A percentile compares a stretch with the other conserved stretches of the same genome.
Evolutionary conservation across 305 asterid species (phyloP).

Genomic region (Fraxinus angustifolia): DNA sequence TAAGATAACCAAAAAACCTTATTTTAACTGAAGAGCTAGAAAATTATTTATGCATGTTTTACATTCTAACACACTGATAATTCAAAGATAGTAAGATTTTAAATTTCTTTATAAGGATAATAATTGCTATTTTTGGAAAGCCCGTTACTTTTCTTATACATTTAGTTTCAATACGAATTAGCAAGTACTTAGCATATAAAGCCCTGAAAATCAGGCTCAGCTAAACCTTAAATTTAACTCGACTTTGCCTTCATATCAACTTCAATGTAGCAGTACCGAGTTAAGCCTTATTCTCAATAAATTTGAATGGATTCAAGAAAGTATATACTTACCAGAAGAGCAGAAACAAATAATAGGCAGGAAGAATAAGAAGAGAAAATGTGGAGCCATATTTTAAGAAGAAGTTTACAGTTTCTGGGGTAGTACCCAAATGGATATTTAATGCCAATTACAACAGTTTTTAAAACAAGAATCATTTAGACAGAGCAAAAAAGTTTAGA

Average conservation of each 20-base stretch:
- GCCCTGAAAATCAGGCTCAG: background rate
- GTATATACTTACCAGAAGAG: conserved; percentile 43
- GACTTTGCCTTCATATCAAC: background rate
- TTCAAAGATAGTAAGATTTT: background rate
- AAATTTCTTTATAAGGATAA: background rate
- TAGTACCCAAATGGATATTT: conserved; percentile 14
- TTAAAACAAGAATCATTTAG: conserved; percentile 20
- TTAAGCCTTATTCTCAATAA: background rate
- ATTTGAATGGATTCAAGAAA: background rate
- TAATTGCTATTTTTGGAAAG: background rate
- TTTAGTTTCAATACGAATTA: background rate
- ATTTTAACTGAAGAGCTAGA: background rate
- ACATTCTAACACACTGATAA: background rate
- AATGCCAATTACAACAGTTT: conserved; percentile 9
- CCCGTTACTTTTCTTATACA: background rate
- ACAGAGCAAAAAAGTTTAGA: background rate
- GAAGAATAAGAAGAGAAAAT: conserved; percentile 32
- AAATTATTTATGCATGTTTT: background rate
- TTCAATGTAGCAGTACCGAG: background rate
- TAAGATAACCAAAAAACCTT: background rate
- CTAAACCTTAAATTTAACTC: background rate
- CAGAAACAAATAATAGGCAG: conserved; percentile 35
- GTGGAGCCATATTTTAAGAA: conserved; percentile 37
- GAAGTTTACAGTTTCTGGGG: background rate
- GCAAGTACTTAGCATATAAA: background rate